A percentile compares a stretch with the other conserved stretches of the same genome.
Conservation (phyloP, 768 basidiomycete genomes). For the Lactarius vividus region DNA sequence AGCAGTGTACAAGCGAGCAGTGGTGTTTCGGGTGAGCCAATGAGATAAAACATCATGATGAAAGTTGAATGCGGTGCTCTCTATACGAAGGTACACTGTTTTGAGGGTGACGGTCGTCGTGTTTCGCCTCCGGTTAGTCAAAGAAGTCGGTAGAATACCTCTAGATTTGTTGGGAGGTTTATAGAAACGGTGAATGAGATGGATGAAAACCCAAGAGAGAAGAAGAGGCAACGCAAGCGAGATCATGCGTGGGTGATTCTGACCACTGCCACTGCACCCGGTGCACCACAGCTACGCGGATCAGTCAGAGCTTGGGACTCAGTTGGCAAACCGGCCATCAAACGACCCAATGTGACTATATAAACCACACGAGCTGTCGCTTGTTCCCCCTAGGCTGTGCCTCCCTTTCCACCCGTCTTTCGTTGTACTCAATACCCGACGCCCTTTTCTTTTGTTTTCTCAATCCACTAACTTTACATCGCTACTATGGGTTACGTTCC, state of each 20-base stretch:
- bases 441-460: neutral
- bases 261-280: too few species aligned
- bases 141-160: constrained; percentile 1
- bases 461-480: neutral
- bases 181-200: constrained; percentile 8
- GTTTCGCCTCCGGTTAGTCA: constrained; percentile 5
- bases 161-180: neutral
- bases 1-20: constrained; percentile 27
- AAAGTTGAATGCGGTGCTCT: constrained; percentile 25
- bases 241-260: constrained; percentile 13
- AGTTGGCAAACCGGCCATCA: constrained; percentile 4
- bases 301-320: neutral
- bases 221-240: constrained; percentile 9
- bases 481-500: constrained; percentile 47
- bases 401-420: constrained; percentile 13
- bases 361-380: neutral
- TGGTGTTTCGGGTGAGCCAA: constrained; percentile 1
- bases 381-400: constrained; percentile 21
- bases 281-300: neutral
- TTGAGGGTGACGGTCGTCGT: constrained; percentile 14
- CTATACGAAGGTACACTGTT: constrained; percentile 16
- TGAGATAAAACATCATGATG: constrained; percentile 12
- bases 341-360: neutral
- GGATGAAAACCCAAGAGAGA: constrained; percentile 17
- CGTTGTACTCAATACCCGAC: constrained; percentile 2